Base-by-base conservation (phyloP, 1,284 basidiomycete species). In the Puccinia triticina region DNA sequence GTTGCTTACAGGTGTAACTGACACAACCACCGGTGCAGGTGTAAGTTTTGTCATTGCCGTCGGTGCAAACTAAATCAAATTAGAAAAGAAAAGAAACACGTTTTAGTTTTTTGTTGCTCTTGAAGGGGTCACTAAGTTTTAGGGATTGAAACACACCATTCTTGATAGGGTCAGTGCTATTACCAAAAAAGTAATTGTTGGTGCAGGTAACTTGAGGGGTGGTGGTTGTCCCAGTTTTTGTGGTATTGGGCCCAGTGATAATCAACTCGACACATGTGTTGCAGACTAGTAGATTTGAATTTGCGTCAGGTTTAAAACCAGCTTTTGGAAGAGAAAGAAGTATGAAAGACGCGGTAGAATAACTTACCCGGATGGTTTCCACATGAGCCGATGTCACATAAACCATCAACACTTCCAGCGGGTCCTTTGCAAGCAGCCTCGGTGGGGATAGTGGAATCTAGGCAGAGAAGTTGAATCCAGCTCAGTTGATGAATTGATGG, bases 381-480 rank as follows among this genome's bases (percentile, higher is more conserved):
- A 53, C 75, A 66, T 48, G 75, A 77, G 26, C 46, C 32, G 43
- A 66, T 61, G 40, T 77, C 61, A 64, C 75, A 77, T 34, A 77
- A 48, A 16, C n/a, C 59, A 23, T 66, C 75, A 32, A 46, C 46
- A 34, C n/a, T 34, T n/a, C 61, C 75, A 46, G 55, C 59, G n/a
- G 61, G 61, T 3, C 59, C 75, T 50, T 77, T 77, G 43, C 75
- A 77, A 66, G 75, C 75, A 50, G 59, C 59, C 18, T 77, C 75
- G 29, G 75, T 77, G 0, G 75, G 59, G 43, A 77, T 61, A 21
- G 75, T 77, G 11, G 75, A 77, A 37, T 77, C 75, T 77, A 59
- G 3, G 55, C 11, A 66, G 43, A 66, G 29, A 61, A 48, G 18
- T 16, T 37, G 32, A 14, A 59, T 73, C 21, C 10, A 21, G 16